These are phyloP conservation scores for Plasmodium malariae DNA, from an alignment of 169 alveolate genomes.

Conservation along the genomic window DNA sequence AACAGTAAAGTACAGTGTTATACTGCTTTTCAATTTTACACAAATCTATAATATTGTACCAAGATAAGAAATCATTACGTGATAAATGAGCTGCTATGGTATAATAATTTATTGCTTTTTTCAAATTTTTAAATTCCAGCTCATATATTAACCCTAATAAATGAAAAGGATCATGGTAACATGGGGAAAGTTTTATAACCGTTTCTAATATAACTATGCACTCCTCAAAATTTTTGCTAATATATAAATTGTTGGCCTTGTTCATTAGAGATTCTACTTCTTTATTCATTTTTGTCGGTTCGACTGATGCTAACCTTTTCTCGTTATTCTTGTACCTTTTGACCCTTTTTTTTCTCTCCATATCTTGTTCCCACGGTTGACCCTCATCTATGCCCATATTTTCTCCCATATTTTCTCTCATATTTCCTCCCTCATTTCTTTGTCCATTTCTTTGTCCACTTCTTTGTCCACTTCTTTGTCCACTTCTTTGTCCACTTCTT, in stretches of 20 bases:
- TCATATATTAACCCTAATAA: slow-evolving; percentile 91
- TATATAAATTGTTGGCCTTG: slow-evolving; percentile 81
- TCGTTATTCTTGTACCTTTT: background rate
- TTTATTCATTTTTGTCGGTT: slow-evolving; percentile 77
- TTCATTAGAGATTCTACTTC: slow-evolving; percentile 82
- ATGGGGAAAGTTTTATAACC: slow-evolving; percentile 89
- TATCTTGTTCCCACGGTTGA: background rate
- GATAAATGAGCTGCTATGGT: slow-evolving; percentile 92
- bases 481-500: background rate
- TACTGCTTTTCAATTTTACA: slow-evolving; percentile 72
- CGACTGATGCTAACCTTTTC: background rate
- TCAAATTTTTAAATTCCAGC: slow-evolving; percentile 87
- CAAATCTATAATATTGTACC: slow-evolving; percentile 91
- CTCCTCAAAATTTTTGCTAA: slow-evolving; percentile 78
- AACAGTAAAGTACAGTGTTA: slow-evolving; percentile 37
- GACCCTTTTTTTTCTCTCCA: background rate
- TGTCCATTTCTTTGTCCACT: background rate
- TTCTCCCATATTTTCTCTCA: background rate
- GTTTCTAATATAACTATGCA: slow-evolving; percentile 84
- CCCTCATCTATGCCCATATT: background rate
- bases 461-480: background rate
- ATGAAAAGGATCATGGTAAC: slow-evolving; percentile 92
- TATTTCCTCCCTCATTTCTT: background rate
- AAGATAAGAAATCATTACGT: slow-evolving; percentile 86
- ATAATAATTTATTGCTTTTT: slow-evolving; percentile 90